These are phyloP conservation scores for Lathyrus aphaca DNA, from an alignment of 306 rosid species.

Conservation along the genomic window DNA sequence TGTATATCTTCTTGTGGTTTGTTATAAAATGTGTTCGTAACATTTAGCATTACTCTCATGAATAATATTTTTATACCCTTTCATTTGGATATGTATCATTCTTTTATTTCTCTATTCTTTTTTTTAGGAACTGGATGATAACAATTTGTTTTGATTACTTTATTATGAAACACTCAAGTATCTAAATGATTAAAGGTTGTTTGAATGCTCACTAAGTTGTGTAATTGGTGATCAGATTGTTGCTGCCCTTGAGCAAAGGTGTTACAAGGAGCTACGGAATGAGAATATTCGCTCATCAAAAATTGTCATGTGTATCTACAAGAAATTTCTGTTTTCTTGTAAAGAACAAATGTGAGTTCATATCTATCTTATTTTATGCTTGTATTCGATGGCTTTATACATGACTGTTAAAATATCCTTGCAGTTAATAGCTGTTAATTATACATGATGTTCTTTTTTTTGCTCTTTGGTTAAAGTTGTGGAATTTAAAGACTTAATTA, in stretches of 20 bases:
- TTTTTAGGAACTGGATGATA: conserved; percentile 1
- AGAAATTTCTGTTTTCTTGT: conserved; percentile 78
- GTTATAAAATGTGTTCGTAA: no score
- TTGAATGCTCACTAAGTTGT: conserved; percentile 39
- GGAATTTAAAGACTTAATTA: conserved; percentile 29
- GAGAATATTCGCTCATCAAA: conserved; percentile 72
- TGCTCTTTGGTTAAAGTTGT: conserved; percentile 15
- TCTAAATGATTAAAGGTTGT: conserved; percentile 33
- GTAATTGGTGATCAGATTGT: conserved; percentile 68
- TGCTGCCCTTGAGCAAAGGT: conserved; percentile 82
- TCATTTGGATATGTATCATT: conserved; percentile 11
- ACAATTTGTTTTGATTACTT: conserved; percentile 8
- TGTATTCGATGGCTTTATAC: conserved; percentile 17
- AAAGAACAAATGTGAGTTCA: conserved; percentile 90
- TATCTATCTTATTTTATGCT: conserved; percentile 31
- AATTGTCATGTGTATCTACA: conserved; percentile 85
- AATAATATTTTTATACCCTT: background rate
- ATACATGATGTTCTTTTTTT: conserved; percentile 25
- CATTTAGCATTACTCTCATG: no score
- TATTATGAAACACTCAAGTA: conserved; percentile 23
- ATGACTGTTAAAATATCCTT: conserved; percentile 3
- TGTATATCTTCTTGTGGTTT: no score
- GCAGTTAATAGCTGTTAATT: conserved; percentile 19
- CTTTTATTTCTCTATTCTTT: conserved; percentile 18
- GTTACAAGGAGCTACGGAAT: conserved; percentile 85